phyloP scores from a whole-genome alignment of 208 protist species.

The Balamuthia mandrillaris region DNA sequence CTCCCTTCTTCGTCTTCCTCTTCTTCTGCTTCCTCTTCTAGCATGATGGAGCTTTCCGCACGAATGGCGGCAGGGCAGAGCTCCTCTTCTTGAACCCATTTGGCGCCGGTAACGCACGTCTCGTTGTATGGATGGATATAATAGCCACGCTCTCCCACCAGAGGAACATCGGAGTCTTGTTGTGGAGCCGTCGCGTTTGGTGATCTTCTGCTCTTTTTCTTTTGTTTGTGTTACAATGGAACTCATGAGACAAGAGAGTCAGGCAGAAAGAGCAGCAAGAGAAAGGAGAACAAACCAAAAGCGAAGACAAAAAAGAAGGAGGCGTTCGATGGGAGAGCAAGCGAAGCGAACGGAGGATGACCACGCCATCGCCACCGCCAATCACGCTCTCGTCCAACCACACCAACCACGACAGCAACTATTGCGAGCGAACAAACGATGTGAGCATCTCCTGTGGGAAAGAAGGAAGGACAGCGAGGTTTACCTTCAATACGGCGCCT shows the following conservation, averaged over 20 bases:
- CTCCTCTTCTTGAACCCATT: neutral
- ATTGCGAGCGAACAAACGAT: neutral
- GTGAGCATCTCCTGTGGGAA: neutral
- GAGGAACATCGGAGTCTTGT: neutral
- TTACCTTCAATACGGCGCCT: neutral
- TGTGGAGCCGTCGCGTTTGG: no score
- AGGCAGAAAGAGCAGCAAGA: no score
- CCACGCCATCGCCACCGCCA: neutral
- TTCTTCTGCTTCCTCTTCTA: neutral
- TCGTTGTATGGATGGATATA: slow-evolving; percentile 13
- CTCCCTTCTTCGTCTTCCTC: neutral
- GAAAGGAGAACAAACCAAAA: no score
- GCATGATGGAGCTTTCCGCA: neutral
- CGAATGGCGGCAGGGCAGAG: no score
- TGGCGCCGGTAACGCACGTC: neutral
- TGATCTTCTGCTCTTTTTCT: no score
- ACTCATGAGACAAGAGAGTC: no score
- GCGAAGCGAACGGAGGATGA: neutral
- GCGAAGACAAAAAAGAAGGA: no score
- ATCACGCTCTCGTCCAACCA: slow-evolving; percentile 35
- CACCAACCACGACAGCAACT: neutral
- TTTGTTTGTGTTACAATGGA: no score
- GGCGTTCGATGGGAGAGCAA: no score
- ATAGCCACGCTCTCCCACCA: slow-evolving; percentile 1
- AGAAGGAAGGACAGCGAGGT: neutral